Evolutionary conservation across 75 land plant species (phyloP).

Genomic region (Ceratopteris richardii): DNA sequence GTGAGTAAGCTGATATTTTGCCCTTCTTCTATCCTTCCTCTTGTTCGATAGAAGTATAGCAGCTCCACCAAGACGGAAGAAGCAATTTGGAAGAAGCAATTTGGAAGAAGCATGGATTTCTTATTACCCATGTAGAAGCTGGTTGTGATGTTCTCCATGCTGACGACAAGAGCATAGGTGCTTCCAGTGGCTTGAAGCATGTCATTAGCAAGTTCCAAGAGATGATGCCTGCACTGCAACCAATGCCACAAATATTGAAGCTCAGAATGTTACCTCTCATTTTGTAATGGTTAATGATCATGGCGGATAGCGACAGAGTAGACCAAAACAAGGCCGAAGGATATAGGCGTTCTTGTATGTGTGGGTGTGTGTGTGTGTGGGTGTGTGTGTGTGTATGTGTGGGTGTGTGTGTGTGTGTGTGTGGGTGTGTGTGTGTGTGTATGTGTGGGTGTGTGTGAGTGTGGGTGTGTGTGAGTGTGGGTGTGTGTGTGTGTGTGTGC

Average conservation of each 20-base stretch:
- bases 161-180: slow-evolving; percentile 51
- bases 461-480: no score
- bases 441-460: no score
- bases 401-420: no score
- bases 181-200: slow-evolving; percentile 50
- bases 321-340: no score
- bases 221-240: slow-evolving; percentile 25
- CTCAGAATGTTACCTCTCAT: slow-evolving; percentile 12
- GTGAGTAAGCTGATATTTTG: slow-evolving; percentile 62
- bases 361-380: no score
- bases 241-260: slow-evolving; percentile 18
- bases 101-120: slow-evolving; percentile 28
- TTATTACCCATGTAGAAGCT: slow-evolving; percentile 78
- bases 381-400: no score
- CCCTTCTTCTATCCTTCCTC: slow-evolving; percentile 8
- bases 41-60: slow-evolving; percentile 23
- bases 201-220: slow-evolving; percentile 15
- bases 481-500: no score
- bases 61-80: slow-evolving; percentile 25
- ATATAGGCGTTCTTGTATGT: no score
- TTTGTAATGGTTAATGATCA: slow-evolving; percentile 19
- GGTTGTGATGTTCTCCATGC: slow-evolving; percentile 60
- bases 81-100: slow-evolving; percentile 26
- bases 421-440: no score
- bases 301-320: slow-evolving; percentile 14